Conservation (phyloP, 2,329 filamentous ascomycete species). For the Sporothrix protearum region DNA sequence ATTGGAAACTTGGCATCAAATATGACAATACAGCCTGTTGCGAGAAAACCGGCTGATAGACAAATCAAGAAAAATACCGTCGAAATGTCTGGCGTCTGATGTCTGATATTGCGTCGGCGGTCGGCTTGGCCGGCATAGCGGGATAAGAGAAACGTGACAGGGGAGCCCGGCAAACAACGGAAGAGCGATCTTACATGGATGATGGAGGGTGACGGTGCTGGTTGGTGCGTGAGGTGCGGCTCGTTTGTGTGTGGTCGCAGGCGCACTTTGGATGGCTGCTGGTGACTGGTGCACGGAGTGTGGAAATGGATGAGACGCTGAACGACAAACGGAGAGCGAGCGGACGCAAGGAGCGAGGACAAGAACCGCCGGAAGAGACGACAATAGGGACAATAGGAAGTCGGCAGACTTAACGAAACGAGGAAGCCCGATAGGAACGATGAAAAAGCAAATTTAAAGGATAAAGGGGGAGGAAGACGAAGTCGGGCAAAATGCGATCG, state of each 20-base stretch:
- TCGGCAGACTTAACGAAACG: not conserved
- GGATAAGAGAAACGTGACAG: not conserved
- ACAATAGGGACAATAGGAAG: slow-evolving; percentile 9
- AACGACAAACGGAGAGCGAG: not conserved
- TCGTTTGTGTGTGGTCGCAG: slow-evolving; percentile 14
- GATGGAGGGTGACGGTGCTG: not conserved
- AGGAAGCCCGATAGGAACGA: not conserved
- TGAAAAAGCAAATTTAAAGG: not conserved
- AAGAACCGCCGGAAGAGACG: not conserved
- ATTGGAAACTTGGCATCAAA: not conserved
- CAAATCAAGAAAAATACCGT: not conserved
- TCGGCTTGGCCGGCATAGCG: not conserved
- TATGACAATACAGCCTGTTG: no score
- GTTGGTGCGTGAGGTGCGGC: no score
- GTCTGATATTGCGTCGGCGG: not conserved
- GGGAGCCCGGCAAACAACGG: not conserved
- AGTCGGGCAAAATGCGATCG: not conserved
- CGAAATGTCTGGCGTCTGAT: no score
- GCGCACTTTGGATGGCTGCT: slow-evolving; percentile 1
- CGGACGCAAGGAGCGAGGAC: not conserved
- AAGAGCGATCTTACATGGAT: not conserved
- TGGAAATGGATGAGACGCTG: not conserved
- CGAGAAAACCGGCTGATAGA: not conserved
- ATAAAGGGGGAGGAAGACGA: not conserved
- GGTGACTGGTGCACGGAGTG: not conserved